phyloP scores from a whole-genome alignment of 306 rosid genomes.

The Vigna angularis region DNA sequence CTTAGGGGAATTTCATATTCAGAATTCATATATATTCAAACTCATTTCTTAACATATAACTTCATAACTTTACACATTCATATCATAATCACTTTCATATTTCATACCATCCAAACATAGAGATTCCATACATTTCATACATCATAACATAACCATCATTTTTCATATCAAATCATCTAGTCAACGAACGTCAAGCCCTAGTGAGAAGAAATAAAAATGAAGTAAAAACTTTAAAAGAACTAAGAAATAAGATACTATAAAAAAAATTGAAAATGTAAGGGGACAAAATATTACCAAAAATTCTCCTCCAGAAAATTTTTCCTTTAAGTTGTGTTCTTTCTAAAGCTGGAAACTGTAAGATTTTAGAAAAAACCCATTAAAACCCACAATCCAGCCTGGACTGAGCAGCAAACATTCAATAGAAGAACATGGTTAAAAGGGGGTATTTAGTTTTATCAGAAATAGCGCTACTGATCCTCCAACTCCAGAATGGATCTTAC shows the following conservation, averaged over 20 bases:
- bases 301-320: not conserved
- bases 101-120: no score
- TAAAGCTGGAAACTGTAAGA: slow-evolving; percentile 1
- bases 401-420: not conserved
- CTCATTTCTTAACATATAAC: no score
- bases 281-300: slow-evolving; percentile 11
- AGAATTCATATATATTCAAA: no score
- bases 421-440: not conserved
- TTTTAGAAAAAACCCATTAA: slow-evolving; percentile 3
- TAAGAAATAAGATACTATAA: not conserved
- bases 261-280: not conserved
- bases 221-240: not conserved
- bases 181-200: slow-evolving; percentile 14
- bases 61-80: no score
- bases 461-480: not conserved
- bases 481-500: not conserved
- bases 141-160: no score
- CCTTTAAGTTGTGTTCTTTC: not conserved
- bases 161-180: no score
- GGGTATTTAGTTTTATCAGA: not conserved
- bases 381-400: not conserved
- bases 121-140: no score
- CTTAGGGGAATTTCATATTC: no score
- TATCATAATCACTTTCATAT: no score
- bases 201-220: not conserved